Conservation (phyloP, 2,329 filamentous ascomycete species). For the Teratosphaeria destructans region DNA sequence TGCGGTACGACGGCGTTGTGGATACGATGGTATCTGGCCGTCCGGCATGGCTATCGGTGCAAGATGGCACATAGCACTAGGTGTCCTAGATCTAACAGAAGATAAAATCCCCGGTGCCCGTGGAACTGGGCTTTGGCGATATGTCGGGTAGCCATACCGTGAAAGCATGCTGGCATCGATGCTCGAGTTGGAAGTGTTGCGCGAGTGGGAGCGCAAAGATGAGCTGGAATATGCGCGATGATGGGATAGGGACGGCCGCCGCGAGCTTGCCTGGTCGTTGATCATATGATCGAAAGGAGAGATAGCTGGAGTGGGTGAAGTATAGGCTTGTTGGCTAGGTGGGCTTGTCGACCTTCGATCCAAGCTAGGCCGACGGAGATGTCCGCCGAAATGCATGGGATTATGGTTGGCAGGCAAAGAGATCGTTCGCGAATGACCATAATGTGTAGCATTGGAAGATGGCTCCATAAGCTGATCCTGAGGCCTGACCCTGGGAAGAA, state of each 20-base stretch:
- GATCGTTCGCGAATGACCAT: conserved; percentile 17
- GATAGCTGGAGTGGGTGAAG: conserved; percentile 9
- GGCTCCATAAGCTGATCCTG: conserved; percentile 21
- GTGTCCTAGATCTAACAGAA: conserved; percentile 20
- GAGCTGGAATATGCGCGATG: conserved; percentile 18
- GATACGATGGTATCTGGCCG: conserved; percentile 22
- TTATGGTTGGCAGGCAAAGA: conserved; percentile 20
- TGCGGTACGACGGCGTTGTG: conserved; percentile 17
- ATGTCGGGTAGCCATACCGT: conserved; percentile 74
- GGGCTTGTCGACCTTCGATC: conserved; percentile 20
- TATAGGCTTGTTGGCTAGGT: conserved; percentile 6
- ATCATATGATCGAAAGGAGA: conserved; percentile 14
- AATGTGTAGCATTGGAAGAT: conserved; percentile 2
- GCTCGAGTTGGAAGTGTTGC: conserved; percentile 22
- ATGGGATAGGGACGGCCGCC: conserved; percentile 13
- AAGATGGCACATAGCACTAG: conserved; percentile 27
- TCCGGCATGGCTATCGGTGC: conserved; percentile 23
- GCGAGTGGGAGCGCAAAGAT: conserved; percentile 16
- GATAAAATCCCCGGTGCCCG: conserved; percentile 19
- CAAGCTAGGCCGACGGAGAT: conserved; percentile 6
- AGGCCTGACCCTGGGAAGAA: conserved; percentile 16
- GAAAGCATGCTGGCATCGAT: conserved; percentile 24
- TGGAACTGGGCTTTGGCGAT: conserved; percentile 37
- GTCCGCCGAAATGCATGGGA: conserved; percentile 18
- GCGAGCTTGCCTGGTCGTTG: conserved; percentile 7